phyloP scores from a whole-genome alignment of 192 early-diverging fungal species.

The Mycoemilia scoparia region DNA sequence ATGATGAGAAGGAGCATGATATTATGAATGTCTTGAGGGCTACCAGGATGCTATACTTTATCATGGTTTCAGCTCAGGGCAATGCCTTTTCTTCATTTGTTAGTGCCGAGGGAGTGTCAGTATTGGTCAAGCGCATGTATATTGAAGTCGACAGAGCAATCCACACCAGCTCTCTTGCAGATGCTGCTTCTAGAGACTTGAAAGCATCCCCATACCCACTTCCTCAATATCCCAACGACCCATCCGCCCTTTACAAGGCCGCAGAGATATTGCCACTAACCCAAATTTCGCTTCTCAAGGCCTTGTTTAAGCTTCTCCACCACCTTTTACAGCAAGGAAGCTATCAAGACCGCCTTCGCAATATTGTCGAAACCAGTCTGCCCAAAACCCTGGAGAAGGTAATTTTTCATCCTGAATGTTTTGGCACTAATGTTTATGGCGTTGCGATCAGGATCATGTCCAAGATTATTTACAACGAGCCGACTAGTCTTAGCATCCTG shows the following conservation, averaged over 20 bases:
- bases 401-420: conserved; percentile 53
- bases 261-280: conserved; percentile 45
- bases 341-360: conserved; percentile 77
- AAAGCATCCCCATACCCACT: conserved; percentile 12
- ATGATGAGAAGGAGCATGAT: conserved; percentile 30
- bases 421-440: conserved; percentile 70
- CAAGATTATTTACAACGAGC: conserved; percentile 95
- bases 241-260: conserved; percentile 18
- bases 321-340: conserved; percentile 92
- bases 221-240: conserved; percentile 8
- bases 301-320: conserved; percentile 77
- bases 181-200: conserved; percentile 14
- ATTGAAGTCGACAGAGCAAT: conserved; percentile 16
- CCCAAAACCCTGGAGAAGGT: conserved; percentile 55
- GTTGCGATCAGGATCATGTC: conserved; percentile 84
- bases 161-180: conserved; percentile 9
- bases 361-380: conserved; percentile 77
- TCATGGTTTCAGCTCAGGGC: conserved; percentile 51
- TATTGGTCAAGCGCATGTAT: conserved; percentile 62
- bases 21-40: conserved; percentile 44
- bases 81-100: conserved; percentile 66
- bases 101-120: conserved; percentile 60
- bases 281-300: conserved; percentile 56
- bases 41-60: conserved; percentile 61
- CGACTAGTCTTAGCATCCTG: conserved; percentile 79